Percentiles rank a stretch among this genome's conserved stretches.
Evolutionary conservation across 768 basidiomycete species (phyloP).

Genomic region (Rubroboletus satanas): DNA sequence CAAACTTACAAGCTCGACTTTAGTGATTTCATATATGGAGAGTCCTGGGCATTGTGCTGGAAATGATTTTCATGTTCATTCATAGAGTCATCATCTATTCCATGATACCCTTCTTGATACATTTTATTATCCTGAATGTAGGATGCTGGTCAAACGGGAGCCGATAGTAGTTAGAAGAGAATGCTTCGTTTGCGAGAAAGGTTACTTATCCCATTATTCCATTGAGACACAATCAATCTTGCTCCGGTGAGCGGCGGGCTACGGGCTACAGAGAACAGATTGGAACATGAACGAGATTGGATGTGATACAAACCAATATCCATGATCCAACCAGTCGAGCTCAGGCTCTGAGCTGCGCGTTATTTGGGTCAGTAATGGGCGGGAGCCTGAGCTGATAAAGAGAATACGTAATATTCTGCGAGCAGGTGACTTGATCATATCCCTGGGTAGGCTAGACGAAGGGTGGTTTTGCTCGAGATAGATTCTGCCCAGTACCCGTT

Average conservation of each 20-base stretch:
- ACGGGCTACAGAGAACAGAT: too few relatives aligned
- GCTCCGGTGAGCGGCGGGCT: neutral
- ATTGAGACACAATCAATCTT: neutral
- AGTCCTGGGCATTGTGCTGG: conserved; percentile 20
- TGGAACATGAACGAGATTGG: neutral
- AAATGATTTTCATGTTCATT: neutral
- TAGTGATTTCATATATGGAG: conserved; percentile 9
- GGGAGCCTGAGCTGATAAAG: too few relatives aligned
- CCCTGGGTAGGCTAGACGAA: too few relatives aligned
- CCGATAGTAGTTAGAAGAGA: neutral
- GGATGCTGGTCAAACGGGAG: neutral
- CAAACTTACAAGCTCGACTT: conserved; percentile 11
- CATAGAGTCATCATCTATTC: neutral
- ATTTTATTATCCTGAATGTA: neutral
- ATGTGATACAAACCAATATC: neutral
- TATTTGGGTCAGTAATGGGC: too few relatives aligned
- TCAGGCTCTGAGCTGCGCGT: too few relatives aligned
- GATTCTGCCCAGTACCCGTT: too few relatives aligned
- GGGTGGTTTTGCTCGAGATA: too few relatives aligned
- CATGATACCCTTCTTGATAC: neutral
- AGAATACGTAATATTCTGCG: too few relatives aligned
- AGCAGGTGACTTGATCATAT: too few relatives aligned
- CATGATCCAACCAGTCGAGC: neutral
- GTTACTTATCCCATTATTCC: neutral
- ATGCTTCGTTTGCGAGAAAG: neutral